Conservation (phyloP, 352 stramenopile species). For the Phytophthora kernoviae region DNA sequence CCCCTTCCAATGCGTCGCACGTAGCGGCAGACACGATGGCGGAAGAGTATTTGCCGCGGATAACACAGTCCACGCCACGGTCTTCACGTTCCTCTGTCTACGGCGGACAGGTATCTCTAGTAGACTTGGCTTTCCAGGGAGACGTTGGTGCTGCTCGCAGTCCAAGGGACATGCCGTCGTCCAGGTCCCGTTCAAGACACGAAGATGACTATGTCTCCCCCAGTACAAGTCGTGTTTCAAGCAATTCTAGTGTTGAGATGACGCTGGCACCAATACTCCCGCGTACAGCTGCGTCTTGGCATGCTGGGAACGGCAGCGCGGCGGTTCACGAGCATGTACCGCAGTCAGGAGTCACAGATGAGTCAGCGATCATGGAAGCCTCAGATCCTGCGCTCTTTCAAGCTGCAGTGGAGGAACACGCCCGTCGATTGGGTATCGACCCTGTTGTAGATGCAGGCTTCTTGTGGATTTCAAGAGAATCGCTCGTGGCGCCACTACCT, state of each 20-base stretch:
- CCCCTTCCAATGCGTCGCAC: conserved; percentile 3
- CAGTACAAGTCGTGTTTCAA: conserved; percentile 22
- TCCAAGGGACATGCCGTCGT: conserved; percentile 21
- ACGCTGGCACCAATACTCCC: conserved; percentile 19
- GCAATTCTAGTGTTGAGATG: conserved; percentile 11
- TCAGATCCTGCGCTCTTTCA: conserved; percentile 74
- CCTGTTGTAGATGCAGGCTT: conserved; percentile 53
- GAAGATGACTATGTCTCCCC: conserved; percentile 28
- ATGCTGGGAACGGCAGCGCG: conserved; percentile 37
- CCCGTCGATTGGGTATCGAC: conserved; percentile 71
- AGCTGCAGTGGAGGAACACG: conserved; percentile 75
- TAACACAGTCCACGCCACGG: conserved; percentile 28
- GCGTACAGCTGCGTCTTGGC: conserved; percentile 33
- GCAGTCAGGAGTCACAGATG: conserved; percentile 32
- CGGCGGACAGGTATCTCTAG: conserved; percentile 29
- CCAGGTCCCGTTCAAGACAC: conserved; percentile 24
- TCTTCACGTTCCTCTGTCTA: conserved; percentile 27
- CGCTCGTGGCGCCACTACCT: conserved; percentile 72
- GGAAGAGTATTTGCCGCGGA: conserved; percentile 27
- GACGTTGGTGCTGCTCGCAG: conserved; percentile 4
- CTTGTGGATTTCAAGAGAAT: conserved; percentile 80
- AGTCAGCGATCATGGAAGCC: conserved; percentile 60
- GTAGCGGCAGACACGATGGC: conserved; percentile 17
- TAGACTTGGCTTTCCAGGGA: conserved; percentile 42
- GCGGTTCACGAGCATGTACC: conserved; percentile 20